Base-by-base conservation (phyloP, 164 flowering plant genomes). In the Piper longum region DNA sequence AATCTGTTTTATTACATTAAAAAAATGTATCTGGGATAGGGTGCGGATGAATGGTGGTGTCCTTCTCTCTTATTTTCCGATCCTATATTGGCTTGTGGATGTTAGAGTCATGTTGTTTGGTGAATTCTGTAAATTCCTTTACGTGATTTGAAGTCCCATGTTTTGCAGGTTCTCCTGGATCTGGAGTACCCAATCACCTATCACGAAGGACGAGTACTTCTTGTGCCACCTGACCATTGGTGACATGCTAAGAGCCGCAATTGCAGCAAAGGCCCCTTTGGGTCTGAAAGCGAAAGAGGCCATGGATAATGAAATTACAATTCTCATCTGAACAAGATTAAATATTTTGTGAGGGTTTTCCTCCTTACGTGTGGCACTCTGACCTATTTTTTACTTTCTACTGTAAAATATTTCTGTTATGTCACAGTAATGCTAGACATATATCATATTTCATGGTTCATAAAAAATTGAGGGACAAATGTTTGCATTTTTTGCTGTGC, bases 171-270 rank as follows among this genome's bases (percentile, higher is more conserved):
- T 96, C 99, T 65, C 99, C 97, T 60, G 99, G 97, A 62, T 95
- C 96, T 12, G 99, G 99, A 44, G 99, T 54, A 95, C 97, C 17
- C 97, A 95, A 63, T 95, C 99, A 12, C 99, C 97, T 42, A 69
- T 95, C 11, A 85, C 91, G 44, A 91, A 91, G 81, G 96, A 95
- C 69, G 97, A 95, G 65, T 95, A 87, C 64, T 91, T 97, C 78
- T 74, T 95, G 73, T 95, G 99, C 75, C 97, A 93, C 79, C 75
- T 95, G 82, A 95, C 97, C 41, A 95, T 97, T 67, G 99, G 99
- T 66, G 96, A 95, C 71, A 95, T 91, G 99, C 77, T 91, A 61
- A 86, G 99, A 81, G 93, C 96, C 66, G 95, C 97, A 64, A 97
- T 88, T 68, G 83, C 89, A 71, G 93, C 97, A 44, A 87, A 91